These are phyloP conservation scores for Capsicum rhomboideum DNA, from an alignment of 257 asterid genomes.

Conservation along the genomic window DNA sequence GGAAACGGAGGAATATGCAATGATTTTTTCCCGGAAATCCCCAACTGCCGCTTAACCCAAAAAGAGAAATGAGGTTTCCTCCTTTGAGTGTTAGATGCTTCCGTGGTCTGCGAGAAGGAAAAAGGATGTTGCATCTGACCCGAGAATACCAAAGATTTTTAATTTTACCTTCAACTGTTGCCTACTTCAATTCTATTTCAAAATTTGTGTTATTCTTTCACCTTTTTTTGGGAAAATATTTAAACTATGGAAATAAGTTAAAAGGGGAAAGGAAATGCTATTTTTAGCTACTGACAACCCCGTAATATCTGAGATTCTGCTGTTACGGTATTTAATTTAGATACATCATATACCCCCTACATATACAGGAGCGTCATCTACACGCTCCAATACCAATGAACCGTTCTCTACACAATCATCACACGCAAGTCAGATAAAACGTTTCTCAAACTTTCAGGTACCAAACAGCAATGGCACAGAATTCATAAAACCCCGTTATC, in stretches of 20 bases:
- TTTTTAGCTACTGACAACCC: conserved; percentile 8
- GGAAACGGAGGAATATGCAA: too few species aligned
- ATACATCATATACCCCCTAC: background rate
- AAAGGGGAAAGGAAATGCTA: background rate
- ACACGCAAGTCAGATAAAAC: background rate
- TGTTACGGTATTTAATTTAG: background rate
- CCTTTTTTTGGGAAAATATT: background rate
- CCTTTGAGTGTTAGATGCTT: background rate
- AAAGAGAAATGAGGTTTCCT: background rate
- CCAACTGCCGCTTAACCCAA: background rate
- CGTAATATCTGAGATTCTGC: background rate
- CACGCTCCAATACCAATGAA: background rate
- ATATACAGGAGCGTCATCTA: background rate
- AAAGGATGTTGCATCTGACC: background rate
- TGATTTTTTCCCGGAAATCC: too few species aligned
- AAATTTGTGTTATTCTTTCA: background rate
- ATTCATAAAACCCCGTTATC: conserved; percentile 3
- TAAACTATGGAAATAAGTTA: background rate
- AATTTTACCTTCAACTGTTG: background rate
- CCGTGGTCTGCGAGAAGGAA: background rate
- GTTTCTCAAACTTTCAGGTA: conserved; percentile 19
- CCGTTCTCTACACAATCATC: background rate
- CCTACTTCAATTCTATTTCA: background rate
- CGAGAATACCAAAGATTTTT: background rate
- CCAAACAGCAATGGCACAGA: background rate